Base-by-base conservation (phyloP, 1,284 basidiomycete genomes). In the Leccinum huronense region DNA sequence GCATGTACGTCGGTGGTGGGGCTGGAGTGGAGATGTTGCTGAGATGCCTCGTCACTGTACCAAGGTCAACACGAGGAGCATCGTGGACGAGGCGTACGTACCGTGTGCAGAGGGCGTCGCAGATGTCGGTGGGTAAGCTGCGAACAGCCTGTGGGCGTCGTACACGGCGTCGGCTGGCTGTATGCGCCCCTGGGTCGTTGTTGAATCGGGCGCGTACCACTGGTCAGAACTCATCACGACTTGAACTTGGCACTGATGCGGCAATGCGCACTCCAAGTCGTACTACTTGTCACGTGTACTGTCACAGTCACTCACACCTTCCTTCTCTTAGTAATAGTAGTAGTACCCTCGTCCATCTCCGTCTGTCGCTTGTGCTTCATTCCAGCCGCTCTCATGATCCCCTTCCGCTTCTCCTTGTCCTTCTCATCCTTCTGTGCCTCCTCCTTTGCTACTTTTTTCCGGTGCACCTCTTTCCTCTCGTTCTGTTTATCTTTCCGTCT, bases 401-500 rank as follows among this genome's bases (percentile, higher is more conserved):
- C 91, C 73, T 90, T 93, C 72, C 86, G 83, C 77, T 89, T 89
- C 78, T 91, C 91, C 76, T 84, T 93, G 55, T 88, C 86, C 76
- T 90, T 93, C 67, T 90, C 90, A 3, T 73, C 77, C 76, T 86
- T 89, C 75, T 77, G 80, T 63, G 80, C 84, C 68, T 91, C 92
- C 68, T 88, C 86, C 75, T 87, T 89, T 70, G 84, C 88, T 8
- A 84, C 75, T 78, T 87, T 91, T 80, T 93, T 91, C 69, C 79
- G 77, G 70, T 86, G 83, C 68, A 80, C 84, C 40, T 78, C 83
- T 64, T 83, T 84, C 74, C 87, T 83, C 79, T 90, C 90, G 27
- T 83, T 84, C 78, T 97, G 92, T 81, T 95, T 96, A 76, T 91
- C 93, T 72, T 86, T 88, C 71, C 95, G 80, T 70, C 88, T 82